Conservation (phyloP, 2,329 filamentous ascomycete species). For the Colletotrichum endophyticum region DNA sequence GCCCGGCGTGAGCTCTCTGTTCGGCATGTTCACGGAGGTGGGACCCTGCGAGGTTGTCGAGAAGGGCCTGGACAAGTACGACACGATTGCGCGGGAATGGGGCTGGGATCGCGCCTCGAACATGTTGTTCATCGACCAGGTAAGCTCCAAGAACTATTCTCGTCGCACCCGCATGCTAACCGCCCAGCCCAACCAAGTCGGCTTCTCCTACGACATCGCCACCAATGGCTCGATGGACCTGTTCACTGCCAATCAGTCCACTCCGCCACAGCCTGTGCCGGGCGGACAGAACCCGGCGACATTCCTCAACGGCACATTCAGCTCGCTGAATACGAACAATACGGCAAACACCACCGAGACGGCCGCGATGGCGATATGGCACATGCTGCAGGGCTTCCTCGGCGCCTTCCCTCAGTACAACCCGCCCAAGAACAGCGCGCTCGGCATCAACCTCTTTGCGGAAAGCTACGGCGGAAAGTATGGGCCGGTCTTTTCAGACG, state of each 20-base stretch:
- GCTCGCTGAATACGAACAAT: slow-evolving; percentile 51
- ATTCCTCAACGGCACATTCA: slow-evolving; percentile 69
- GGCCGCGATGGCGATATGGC: slow-evolving; percentile 67
- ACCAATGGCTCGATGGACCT: slow-evolving; percentile 65
- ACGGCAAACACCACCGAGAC: slow-evolving; percentile 62
- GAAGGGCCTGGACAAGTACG: slow-evolving; percentile 50
- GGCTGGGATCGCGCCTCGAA: slow-evolving; percentile 66
- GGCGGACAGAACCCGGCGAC: slow-evolving; percentile 29
- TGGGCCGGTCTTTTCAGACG: slow-evolving; percentile 66
- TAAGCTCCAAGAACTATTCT: slow-evolving; percentile 31
- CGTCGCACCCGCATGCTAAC: slow-evolving; percentile 30
- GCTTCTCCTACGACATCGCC: slow-evolving; percentile 69
- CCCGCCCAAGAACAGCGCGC: slow-evolving; percentile 48
- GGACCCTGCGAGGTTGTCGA: slow-evolving; percentile 60
- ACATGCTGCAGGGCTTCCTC: slow-evolving; percentile 68
- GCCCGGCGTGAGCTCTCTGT: slow-evolving; percentile 68
- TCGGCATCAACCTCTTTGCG: slow-evolving; percentile 69
- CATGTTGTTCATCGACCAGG: slow-evolving; percentile 63
- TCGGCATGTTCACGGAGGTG: slow-evolving; percentile 66
- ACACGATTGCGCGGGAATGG: slow-evolving; percentile 63
- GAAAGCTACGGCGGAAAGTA: slow-evolving; percentile 77
- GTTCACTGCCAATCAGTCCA: slow-evolving; percentile 40
- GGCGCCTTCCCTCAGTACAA: slow-evolving; percentile 63
- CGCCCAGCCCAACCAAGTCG: slow-evolving; percentile 69
- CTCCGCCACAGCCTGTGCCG: slow-evolving; percentile 30